Evolutionary conservation across 2,329 filamentous ascomycete species (phyloP), one percentile per base, ranked within the genome.

Genomic region (Diaporthe sp.): DNA sequence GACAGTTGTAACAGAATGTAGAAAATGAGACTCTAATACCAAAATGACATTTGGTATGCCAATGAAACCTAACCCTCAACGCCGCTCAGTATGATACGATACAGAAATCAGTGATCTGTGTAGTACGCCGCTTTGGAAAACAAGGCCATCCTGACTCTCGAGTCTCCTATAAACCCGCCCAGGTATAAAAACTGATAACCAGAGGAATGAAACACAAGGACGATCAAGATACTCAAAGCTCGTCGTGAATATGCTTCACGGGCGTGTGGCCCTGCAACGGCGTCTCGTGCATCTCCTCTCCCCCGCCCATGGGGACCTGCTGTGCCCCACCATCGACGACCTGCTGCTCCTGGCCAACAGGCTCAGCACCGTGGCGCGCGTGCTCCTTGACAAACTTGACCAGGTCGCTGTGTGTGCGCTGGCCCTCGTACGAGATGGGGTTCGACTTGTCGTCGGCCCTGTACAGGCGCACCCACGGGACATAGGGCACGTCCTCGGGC

Each of bases 391-490:
- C 90, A 88, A 99, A 99, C 81, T 93, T 90, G 81, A 94, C 92
- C 76, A 99, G 91, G 83, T 98, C 97, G 88, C 98, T 94, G 71
- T 98, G 87, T 71, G 95, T 97, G 81, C 97, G 95, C 78, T 93
- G 91, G 80, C 97, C 97, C 77, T 88, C 90, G 91, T 98, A 99
- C 79, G 95, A 94, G 77, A 98, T 85, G 74, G 97, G 94, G 79
- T 92, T 88, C 81, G 90, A 89, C 92, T 99, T 99, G 86, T 90
- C 89, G 81, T 95, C 96, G 80, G 97, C 97, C 78, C 94, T 91
- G 93, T 92, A 99, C 79, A 99, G 91, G 91, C 98, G 98, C 91
- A 99, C 98, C 84, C 97, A 99, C 72, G 97, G 97, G 93, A 98
- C 99, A 77, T 97, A 97, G 85, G 94, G 91, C 82, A 99, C 95